Evolutionary conservation across 148 eudicot genomes (phyloP).

Genomic region (Dysphania ambrosioides): DNA sequence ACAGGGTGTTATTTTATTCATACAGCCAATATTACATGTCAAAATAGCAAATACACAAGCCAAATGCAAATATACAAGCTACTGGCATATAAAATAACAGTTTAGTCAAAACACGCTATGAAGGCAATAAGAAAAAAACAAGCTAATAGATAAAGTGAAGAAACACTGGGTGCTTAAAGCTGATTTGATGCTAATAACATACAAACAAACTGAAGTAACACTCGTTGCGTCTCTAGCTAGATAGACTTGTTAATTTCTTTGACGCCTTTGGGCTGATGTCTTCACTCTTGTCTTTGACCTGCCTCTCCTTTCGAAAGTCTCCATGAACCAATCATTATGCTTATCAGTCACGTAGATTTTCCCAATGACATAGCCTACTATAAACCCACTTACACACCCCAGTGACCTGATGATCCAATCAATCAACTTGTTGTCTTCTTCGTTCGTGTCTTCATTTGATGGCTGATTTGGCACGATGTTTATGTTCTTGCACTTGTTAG

Average conservation of each 20-base stretch:
- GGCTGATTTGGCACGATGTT: neutral
- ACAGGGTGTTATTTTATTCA: too few relatives aligned
- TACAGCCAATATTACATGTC: neutral
- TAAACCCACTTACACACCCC: slow-evolving; percentile 30
- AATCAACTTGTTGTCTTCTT: slow-evolving; percentile 1
- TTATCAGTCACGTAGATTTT: slow-evolving; percentile 17
- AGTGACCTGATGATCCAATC: slow-evolving; percentile 28
- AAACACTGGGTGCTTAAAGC: neutral
- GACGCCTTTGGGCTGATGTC: neutral
- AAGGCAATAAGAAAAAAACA: too few relatives aligned
- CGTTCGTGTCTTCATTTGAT: neutral
- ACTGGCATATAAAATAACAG: neutral
- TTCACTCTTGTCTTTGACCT: neutral
- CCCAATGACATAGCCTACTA: slow-evolving; percentile 29
- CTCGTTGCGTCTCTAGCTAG: too few relatives aligned
- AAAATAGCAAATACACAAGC: neutral
- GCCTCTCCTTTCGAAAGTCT: slow-evolving; percentile 10
- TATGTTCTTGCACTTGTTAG: slow-evolving; percentile 17
- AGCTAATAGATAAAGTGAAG: neutral
- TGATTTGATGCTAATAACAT: neutral
- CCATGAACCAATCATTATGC: slow-evolving; percentile 20
- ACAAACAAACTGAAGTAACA: too few relatives aligned
- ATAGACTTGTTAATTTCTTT: too few relatives aligned
- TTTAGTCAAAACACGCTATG: neutral
- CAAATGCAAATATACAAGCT: neutral